Conservation (phyloP, 1,284 basidiomycete genomes). For the Cutaneotrichosporon mucoides region DNA sequence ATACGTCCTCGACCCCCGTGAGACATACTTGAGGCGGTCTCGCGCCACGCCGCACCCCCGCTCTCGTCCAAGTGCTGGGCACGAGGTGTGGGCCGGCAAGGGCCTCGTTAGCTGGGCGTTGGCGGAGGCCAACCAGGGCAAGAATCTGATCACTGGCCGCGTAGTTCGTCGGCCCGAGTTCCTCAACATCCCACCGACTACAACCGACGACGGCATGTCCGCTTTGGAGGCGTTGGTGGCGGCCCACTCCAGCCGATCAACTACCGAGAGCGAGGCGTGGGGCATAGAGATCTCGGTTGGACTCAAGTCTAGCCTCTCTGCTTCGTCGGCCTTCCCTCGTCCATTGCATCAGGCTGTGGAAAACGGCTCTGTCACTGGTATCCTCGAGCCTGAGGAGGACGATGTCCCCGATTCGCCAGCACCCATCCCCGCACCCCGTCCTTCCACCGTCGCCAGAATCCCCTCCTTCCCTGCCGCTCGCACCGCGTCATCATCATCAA, state of each 20-base stretch:
- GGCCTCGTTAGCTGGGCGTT: constrained; percentile 43
- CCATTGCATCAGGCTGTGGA: constrained; percentile 18
- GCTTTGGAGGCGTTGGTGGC: constrained; percentile 33
- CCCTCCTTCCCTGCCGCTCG: constrained; percentile 3
- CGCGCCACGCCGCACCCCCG: constrained; percentile 16
- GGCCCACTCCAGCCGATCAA: constrained; percentile 7
- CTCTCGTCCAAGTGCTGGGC: constrained; percentile 3
- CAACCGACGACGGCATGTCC: constrained; percentile 14
- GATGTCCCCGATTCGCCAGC: not conserved
- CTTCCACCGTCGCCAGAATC: constrained; percentile 3
- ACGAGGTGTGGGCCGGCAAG: constrained; percentile 46
- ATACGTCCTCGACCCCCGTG: constrained; percentile 45
- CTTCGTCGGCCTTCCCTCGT: constrained; percentile 4
- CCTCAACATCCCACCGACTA: not conserved
- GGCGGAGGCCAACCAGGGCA: constrained; percentile 38
- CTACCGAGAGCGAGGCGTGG: constrained; percentile 22
- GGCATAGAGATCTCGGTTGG: constrained; percentile 42
- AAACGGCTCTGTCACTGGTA: constrained; percentile 1
- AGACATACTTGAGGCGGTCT: constrained; percentile 37
- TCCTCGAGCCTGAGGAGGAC: not conserved
- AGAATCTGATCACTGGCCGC: constrained; percentile 44
- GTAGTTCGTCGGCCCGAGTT: constrained; percentile 20
- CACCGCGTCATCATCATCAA: not conserved
- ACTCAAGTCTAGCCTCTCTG: constrained; percentile 23
- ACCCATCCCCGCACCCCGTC: constrained; percentile 2